These are phyloP conservation scores for Fragaria iinumae DNA, from an alignment of 306 rosid genomes.

Conservation along the genomic window DNA sequence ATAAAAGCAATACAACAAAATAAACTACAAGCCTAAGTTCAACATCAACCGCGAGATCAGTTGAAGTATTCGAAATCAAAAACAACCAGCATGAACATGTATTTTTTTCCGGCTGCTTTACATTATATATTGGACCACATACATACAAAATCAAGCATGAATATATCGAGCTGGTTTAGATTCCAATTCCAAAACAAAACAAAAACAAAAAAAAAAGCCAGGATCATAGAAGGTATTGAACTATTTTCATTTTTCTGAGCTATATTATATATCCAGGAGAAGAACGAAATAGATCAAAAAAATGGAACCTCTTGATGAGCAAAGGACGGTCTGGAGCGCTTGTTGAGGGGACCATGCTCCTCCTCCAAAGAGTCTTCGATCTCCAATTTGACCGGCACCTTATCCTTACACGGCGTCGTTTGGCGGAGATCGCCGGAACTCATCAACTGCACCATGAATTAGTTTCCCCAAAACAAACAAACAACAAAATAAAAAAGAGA, in stretches of 20 bases:
- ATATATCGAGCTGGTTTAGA: not conserved
- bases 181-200: not conserved
- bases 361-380: slow-evolving; percentile 68
- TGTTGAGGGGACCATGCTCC: slow-evolving; percentile 51
- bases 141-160: not conserved
- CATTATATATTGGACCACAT: not conserved
- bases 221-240: not conserved
- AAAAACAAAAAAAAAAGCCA: not conserved
- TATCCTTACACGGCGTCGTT: slow-evolving; percentile 39
- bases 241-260: not conserved
- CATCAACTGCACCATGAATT: slow-evolving; percentile 62
- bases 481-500: not conserved
- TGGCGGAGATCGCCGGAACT: slow-evolving; percentile 44
- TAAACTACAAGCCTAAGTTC: not conserved
- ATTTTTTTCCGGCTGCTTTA: not conserved
- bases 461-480: not conserved
- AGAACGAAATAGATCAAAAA: not conserved
- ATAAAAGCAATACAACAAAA: not conserved
- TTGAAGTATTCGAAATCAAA: not conserved
- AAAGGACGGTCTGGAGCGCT: slow-evolving; percentile 60
- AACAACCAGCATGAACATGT: not conserved
- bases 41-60: not conserved
- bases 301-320: slow-evolving; percentile 44
- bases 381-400: slow-evolving; percentile 64
- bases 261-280: slow-evolving; percentile 17